Percentiles rank a stretch among this genome's conserved stretches.
These are phyloP conservation scores for Leccinum pachyderme DNA, from an alignment of 1,284 basidiomycete species.

Conservation along the genomic window DNA sequence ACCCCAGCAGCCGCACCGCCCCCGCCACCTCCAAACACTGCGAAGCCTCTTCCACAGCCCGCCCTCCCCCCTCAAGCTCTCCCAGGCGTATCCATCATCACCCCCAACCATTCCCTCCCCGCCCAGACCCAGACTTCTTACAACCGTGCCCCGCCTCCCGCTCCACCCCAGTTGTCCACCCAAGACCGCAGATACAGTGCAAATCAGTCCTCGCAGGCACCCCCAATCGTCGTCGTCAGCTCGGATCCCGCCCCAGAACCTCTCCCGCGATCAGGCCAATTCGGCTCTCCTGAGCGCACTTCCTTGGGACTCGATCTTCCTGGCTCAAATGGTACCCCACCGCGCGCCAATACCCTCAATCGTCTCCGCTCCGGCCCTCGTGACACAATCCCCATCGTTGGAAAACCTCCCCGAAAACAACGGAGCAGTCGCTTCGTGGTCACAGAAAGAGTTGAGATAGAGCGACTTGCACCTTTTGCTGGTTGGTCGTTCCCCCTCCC, in stretches of 20 bases:
- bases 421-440: constrained; percentile 95
- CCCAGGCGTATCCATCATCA: constrained; percentile 41
- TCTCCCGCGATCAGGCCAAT: constrained; percentile 39
- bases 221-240: constrained; percentile 89
- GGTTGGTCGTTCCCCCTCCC: constrained; percentile 45
- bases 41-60: constrained; percentile 58
- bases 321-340: constrained; percentile 50
- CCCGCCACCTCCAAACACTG: constrained; percentile 61
- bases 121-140: constrained; percentile 37
- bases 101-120: constrained; percentile 41
- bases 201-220: constrained; percentile 55
- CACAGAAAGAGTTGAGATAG: constrained; percentile 94
- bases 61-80: constrained; percentile 37
- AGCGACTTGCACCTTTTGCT: constrained; percentile 90
- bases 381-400: constrained; percentile 93
- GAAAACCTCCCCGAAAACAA: constrained; percentile 94
- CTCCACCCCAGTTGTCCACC: constrained; percentile 34
- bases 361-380: constrained; percentile 77
- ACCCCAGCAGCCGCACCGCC: constrained; percentile 52
- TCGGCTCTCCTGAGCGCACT: constrained; percentile 50
- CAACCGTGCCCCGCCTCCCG: constrained; percentile 42
- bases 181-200: constrained; percentile 54
- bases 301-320: constrained; percentile 47
- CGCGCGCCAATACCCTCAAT: constrained; percentile 62
- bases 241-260: constrained; percentile 70